These are phyloP conservation scores for Aspergillus puulaauensis DNA, from an alignment of 2,329 filamentous ascomycete genomes.

Conservation along the genomic window DNA sequence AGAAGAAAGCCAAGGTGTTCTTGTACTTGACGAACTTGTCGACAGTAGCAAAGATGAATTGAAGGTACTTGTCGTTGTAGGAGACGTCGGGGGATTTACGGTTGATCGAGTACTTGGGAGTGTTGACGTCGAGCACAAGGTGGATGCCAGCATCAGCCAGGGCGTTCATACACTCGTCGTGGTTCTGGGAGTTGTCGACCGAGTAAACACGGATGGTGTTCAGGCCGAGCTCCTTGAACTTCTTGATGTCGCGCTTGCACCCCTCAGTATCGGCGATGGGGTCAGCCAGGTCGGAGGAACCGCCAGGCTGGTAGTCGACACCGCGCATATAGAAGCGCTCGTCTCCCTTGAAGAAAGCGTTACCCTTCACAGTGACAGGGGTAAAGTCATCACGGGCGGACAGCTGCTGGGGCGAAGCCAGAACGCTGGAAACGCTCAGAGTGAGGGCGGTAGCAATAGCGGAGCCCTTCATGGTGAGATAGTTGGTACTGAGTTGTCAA, in stretches of 20 bases:
- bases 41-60: conserved; percentile 82
- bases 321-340: conserved; percentile 56
- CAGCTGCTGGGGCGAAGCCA: conserved; percentile 42
- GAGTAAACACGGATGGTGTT: conserved; percentile 94
- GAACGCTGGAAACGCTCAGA: conserved; percentile 46
- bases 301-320: conserved; percentile 66
- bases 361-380: conserved; percentile 62
- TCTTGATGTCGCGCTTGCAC: conserved; percentile 76
- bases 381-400: conserved; percentile 49
- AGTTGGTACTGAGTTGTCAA: background rate
- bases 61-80: conserved; percentile 85
- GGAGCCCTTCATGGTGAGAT: conserved; percentile 55
- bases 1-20: conserved; percentile 87
- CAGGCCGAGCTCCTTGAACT: conserved; percentile 82
- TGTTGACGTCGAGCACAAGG: conserved; percentile 89
- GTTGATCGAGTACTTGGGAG: conserved; percentile 85
- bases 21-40: conserved; percentile 78
- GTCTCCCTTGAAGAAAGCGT: conserved; percentile 64
- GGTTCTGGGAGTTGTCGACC: conserved; percentile 78
- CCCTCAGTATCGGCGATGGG: conserved; percentile 69
- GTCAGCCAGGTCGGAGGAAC: conserved; percentile 64
- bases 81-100: conserved; percentile 69
- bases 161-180: conserved; percentile 81
- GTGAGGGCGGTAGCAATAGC: conserved; percentile 49
- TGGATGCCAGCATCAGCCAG: conserved; percentile 86